phyloP scores from a whole-genome alignment of 805 yeast genomes.

The Candida ipomoeae region DNA sequence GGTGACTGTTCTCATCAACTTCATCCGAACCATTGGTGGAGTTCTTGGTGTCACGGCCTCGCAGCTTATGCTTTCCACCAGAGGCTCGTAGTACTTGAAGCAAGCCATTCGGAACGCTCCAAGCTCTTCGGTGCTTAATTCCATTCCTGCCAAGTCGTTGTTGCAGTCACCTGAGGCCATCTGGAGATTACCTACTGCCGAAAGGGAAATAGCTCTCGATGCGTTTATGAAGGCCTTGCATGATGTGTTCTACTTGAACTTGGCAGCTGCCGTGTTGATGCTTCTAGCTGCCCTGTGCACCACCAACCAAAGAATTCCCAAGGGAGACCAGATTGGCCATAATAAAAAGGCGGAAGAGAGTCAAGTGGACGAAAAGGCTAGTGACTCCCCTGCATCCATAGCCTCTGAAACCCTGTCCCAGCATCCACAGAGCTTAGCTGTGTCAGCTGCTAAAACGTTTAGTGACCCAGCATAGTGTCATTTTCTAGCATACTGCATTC shows the following conservation, averaged over 20 bases:
- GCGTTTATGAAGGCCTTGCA: constrained; percentile 19
- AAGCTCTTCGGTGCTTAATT: constrained; percentile 2
- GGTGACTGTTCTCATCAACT: constrained; percentile 32
- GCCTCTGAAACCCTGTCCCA: background rate
- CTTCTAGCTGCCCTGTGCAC: constrained; percentile 13
- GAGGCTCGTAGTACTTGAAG: constrained; percentile 12
- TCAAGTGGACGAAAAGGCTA: background rate
- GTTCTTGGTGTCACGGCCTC: constrained; percentile 29
- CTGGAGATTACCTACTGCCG: constrained; percentile 21
- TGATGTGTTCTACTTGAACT: constrained; percentile 16
- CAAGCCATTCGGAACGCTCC: constrained; percentile 6
- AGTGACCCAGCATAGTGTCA: too few species aligned
- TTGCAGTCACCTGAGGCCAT: constrained; percentile 26
- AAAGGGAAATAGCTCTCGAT: constrained; percentile 22
- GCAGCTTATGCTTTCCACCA: constrained; percentile 25
- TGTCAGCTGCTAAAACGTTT: too few species aligned
- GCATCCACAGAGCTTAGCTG: background rate
- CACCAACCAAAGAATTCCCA: constrained; percentile 15
- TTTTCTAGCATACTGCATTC: background rate
- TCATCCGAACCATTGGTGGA: constrained; percentile 30
- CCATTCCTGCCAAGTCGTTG: constrained; percentile 8
- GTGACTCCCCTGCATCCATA: background rate
- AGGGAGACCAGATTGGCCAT: constrained; percentile 10
- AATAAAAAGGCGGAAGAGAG: background rate
- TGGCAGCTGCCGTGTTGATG: constrained; percentile 14